Percentiles rank a stretch among this genome's conserved stretches.
Evolutionary conservation across 306 rosid genomes (phyloP).

Genomic region (Trifolium pratense): DNA sequence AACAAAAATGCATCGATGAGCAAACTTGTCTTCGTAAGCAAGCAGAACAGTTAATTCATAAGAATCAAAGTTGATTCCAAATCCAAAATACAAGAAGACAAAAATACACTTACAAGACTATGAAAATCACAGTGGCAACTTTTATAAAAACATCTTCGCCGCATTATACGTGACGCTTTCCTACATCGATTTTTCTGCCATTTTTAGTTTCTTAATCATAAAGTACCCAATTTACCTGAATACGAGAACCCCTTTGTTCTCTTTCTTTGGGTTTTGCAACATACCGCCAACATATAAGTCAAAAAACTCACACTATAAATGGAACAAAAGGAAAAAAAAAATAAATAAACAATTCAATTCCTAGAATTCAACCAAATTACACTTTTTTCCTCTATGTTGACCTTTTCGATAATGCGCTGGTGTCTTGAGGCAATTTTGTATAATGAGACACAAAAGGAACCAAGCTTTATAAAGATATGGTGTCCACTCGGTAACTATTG

Average conservation of each 20-base stretch:
- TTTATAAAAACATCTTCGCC: conserved; percentile 54
- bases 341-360: conserved; percentile 23
- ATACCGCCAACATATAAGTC: conserved; percentile 38
- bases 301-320: conserved; percentile 39
- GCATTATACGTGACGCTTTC: conserved; percentile 71
- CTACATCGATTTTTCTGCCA: conserved; percentile 62
- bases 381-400: conserved; percentile 45
- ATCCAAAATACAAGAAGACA: conserved; percentile 75
- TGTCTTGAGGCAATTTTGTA: no score
- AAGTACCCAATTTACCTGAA: conserved; percentile 51
- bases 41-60: not conserved
- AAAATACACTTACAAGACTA: conserved; percentile 37
- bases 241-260: conserved; percentile 48
- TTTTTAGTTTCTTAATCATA: conserved; percentile 12
- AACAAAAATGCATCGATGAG: not conserved
- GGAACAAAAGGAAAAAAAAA: conserved; percentile 29
- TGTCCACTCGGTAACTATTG: no score
- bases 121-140: conserved; percentile 56
- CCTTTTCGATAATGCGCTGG: conserved; percentile 16
- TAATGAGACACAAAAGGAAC: not conserved
- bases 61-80: conserved; percentile 63
- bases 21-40: no score
- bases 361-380: conserved; percentile 49
- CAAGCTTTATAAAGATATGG: conserved; percentile 29
- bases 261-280: conserved; percentile 30